Evolutionary conservation across 768 basidiomycete species (phyloP), one percentile per base, ranked within the genome.

Genomic region (Amanita brunnescens): DNA sequence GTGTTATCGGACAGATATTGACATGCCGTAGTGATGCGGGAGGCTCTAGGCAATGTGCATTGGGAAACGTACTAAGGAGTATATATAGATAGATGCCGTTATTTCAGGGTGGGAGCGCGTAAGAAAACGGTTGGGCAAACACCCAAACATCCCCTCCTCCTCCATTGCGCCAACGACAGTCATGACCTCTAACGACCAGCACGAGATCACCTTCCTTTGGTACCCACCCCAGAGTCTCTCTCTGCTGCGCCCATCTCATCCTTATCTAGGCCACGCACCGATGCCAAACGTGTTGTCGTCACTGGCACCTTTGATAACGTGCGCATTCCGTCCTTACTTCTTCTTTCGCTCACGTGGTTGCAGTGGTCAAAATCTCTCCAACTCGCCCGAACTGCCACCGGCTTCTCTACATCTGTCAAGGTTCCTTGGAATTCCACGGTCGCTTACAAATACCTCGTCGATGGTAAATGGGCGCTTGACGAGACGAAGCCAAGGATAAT

Each of bases 291-390:
- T 43, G 86, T 88, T 55, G 75, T 87, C 60, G 77, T 83, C 51
- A 87, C 85, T 18, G 88, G 88, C 33, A 77, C 83, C 26, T 91
- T 90, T 63, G 87, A 91, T 73, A 68, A 84, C 66, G 87, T 87
- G 62, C 56, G 80, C 12, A 61, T 35, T 43, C 51, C 46, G 23
- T 6, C 56, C 13, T 20, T 30, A 10, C 42, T 41, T 10, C 29
- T 14, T 32, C 18, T 24, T 4, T 13, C 32, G 2, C 21, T 30
- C 44, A 40, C 23, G 10, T 2, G 3, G 3, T 38, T 24, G 9
- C 51, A 85, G 85, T 87, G 85, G 85, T 71, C 80, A 23, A 66
- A 68, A 52, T 80, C 83, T 33, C 65, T 75, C 41, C 73, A 65
- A 52, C 78, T 88, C 54, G 66, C 68, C 21, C 82, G 74, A 61